Evolutionary conservation across 139 green algal genomes (phyloP).

Genomic region (Tetratostichococcus sp.): DNA sequence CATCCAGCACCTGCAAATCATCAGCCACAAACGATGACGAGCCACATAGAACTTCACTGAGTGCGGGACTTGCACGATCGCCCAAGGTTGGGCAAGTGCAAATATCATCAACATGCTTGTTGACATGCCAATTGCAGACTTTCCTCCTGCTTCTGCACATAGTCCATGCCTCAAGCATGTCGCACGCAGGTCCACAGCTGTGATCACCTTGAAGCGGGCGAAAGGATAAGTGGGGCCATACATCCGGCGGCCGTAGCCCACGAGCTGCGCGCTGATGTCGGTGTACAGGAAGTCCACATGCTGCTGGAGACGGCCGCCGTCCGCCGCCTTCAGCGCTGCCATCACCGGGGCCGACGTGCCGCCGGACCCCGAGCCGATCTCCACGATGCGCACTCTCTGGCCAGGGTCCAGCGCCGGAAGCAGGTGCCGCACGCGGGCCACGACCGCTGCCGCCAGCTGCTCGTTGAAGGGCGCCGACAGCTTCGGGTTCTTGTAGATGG

Average conservation of each 20-base stretch:
- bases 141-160: too few relatives aligned
- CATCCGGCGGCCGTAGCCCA: constrained; percentile 4
- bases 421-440: neutral
- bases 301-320: neutral
- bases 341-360: constrained; percentile 7
- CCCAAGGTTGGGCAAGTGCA: too few relatives aligned
- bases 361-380: constrained; percentile 2
- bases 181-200: too few relatives aligned
- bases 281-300: constrained; percentile 12
- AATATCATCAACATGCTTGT: too few relatives aligned
- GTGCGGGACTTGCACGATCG: too few relatives aligned
- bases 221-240: constrained; percentile 1
- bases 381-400: constrained; percentile 3
- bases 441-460: constrained; percentile 3
- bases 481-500: constrained; percentile 14
- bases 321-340: neutral
- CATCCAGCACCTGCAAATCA: neutral
- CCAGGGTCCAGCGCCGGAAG: neutral
- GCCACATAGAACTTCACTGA: too few relatives aligned
- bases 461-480: constrained; percentile 17
- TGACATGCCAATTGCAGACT: too few relatives aligned
- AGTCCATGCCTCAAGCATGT: too few relatives aligned
- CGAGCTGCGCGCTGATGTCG: constrained; percentile 5
- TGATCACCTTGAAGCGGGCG: constrained; percentile 1
- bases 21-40: too few relatives aligned